Conservation (phyloP, 1,284 basidiomycete species). For the Apiotrichum siamense region DNA sequence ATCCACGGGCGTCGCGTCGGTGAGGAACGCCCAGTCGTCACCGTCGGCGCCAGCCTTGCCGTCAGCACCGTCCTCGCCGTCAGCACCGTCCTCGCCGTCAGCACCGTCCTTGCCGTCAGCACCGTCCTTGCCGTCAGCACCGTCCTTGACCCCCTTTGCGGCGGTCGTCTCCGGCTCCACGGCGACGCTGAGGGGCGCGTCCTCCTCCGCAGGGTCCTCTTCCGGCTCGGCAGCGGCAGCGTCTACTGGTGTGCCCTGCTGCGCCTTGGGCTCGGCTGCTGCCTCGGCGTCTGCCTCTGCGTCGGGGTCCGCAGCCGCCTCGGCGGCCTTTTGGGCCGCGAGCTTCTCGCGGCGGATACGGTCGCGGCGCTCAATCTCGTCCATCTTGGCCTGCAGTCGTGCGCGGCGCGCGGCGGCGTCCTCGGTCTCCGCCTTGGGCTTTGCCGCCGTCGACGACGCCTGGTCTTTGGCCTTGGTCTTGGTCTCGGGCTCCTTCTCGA, state of each 20-base stretch:
- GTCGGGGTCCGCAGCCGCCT: not conserved
- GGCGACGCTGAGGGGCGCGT: not conserved
- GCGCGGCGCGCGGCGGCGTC: slow-evolving; percentile 23
- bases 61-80: no score
- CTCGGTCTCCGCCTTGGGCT: slow-evolving; percentile 15
- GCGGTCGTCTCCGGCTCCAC: not conserved
- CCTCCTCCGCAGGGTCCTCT: slow-evolving; percentile 8
- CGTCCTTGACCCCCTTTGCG: no score
- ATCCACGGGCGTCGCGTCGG: not conserved
- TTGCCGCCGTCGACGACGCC: slow-evolving; percentile 4
- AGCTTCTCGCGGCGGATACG: slow-evolving; percentile 30
- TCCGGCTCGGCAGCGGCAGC: slow-evolving; percentile 11
- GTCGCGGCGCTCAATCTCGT: slow-evolving; percentile 39
- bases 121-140: no score
- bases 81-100: no score
- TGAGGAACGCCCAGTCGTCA: not conserved
- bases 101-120: no score
- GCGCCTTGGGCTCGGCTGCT: not conserved
- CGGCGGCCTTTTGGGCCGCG: slow-evolving; percentile 17
- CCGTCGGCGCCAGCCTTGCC: no score
- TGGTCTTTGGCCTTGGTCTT: slow-evolving; percentile 4
- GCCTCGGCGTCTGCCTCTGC: slow-evolving; percentile 6
- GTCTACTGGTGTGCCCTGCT: slow-evolving; percentile 10
- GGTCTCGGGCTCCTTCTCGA: not conserved
- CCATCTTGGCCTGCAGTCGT: slow-evolving; percentile 34